A percentile compares a stretch with the other conserved stretches of the same genome.
phyloP scores from a whole-genome alignment of 2,329 filamentous ascomycete species.

The Fusarium robinianum region DNA sequence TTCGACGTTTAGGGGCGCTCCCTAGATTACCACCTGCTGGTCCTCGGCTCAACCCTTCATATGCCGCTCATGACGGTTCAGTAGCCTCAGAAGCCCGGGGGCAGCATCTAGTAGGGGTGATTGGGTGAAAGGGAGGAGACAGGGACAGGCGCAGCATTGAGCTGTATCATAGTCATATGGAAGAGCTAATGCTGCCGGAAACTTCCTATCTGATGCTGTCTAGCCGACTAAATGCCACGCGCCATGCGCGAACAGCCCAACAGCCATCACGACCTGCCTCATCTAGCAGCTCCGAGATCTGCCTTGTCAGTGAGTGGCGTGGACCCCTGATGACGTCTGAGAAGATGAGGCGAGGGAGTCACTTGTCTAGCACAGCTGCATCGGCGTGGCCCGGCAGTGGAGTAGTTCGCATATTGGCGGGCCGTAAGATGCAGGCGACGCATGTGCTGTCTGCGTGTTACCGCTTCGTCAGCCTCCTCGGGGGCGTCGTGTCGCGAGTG shows the following conservation, averaged over 20 bases:
- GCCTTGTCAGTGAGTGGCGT: constrained; percentile 12
- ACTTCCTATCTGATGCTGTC: constrained; percentile 3
- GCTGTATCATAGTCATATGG: constrained; percentile 6
- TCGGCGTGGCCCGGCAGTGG: constrained; percentile 10
- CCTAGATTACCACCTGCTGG: constrained; percentile 4
- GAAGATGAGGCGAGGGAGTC: constrained; percentile 8
- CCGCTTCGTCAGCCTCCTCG: constrained; percentile 24
- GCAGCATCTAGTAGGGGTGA: not conserved
- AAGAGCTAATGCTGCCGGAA: constrained; percentile 14
- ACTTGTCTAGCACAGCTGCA: constrained; percentile 4
- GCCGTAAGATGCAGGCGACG: constrained; percentile 22
- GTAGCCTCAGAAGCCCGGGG: not conserved
- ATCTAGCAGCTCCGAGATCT: constrained; percentile 11
- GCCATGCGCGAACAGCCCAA: constrained; percentile 1
- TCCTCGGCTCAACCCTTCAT: constrained; percentile 1
- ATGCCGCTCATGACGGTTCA: not conserved
- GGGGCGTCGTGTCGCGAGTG: constrained; percentile 18
- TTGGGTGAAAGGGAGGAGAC: constrained; percentile 1
- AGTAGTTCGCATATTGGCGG: constrained; percentile 21
- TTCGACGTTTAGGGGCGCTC: not conserved
- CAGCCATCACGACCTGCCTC: constrained; percentile 10
- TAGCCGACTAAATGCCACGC: constrained; percentile 1
- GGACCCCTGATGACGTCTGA: constrained; percentile 4
- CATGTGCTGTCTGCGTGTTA: constrained; percentile 29
- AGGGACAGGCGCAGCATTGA: not conserved